phyloP scores from a whole-genome alignment of 345 rosid species.

The Theobroma cacao region DNA sequence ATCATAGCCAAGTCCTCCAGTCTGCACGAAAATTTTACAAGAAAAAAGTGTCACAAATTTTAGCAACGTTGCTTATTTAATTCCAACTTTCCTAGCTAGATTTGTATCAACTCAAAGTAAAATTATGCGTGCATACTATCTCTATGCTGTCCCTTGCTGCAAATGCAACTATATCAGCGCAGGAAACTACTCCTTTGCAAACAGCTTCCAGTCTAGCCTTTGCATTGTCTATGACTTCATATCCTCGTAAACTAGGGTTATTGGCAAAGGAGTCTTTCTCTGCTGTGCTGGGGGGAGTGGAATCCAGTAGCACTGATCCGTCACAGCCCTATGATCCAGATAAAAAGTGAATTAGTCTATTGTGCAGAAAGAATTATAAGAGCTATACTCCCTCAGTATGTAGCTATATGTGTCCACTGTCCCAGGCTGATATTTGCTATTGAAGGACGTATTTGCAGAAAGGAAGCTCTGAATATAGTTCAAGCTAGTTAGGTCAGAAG shows the following conservation, averaged over 20 bases:
- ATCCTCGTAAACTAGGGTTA: slow-evolving; percentile 49
- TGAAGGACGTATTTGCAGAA: too few relatives aligned
- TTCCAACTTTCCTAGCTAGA: background rate
- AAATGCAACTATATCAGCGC: slow-evolving; percentile 56
- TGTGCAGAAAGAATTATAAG: background rate
- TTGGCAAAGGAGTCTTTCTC: slow-evolving; percentile 51
- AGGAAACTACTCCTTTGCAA: slow-evolving; percentile 51
- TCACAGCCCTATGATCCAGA: slow-evolving; percentile 46
- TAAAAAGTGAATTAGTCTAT: background rate
- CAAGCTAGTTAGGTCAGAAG: background rate
- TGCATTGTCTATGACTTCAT: slow-evolving; percentile 46
- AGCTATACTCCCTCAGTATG: background rate
- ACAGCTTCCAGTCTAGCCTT: slow-evolving; percentile 37
- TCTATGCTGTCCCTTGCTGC: slow-evolving; percentile 53
- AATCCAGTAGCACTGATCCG: slow-evolving; percentile 44
- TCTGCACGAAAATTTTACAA: slow-evolving; percentile 16
- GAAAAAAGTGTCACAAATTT: background rate
- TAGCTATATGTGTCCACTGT: background rate
- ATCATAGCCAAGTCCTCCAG: slow-evolving; percentile 45
- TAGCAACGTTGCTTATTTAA: background rate
- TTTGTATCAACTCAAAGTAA: background rate
- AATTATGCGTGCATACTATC: slow-evolving; percentile 24
- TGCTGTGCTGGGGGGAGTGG: slow-evolving; percentile 42
- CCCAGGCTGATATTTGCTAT: background rate
- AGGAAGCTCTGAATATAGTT: background rate